These are phyloP conservation scores for Skeletonema costatum DNA, from an alignment of 108 stramenopile species.

Conservation along the genomic window DNA sequence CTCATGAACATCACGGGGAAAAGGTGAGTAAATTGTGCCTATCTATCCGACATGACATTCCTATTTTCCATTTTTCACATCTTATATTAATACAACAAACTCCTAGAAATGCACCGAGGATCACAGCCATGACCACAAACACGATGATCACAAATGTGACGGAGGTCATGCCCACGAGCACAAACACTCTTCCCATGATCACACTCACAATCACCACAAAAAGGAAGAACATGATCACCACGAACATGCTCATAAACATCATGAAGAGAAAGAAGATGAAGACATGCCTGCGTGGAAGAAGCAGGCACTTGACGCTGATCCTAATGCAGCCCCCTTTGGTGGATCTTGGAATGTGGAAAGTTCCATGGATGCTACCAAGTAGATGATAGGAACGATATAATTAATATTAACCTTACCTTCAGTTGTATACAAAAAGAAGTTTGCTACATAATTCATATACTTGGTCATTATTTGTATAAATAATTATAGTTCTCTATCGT, in stretches of 20 bases:
- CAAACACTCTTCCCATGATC: background rate
- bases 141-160: slow-evolving; percentile 14
- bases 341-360: slow-evolving; percentile 72
- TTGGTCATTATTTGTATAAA: too few relatives aligned
- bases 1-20: too few relatives aligned
- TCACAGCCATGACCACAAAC: slow-evolving; percentile 22
- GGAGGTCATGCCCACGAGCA: background rate
- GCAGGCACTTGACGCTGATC: slow-evolving; percentile 60
- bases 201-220: slow-evolving; percentile 16
- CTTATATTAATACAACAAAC: background rate
- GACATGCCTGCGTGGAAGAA: slow-evolving; percentile 83
- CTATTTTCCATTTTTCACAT: background rate
- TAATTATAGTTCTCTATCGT: background rate
- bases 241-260: background rate
- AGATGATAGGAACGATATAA: background rate
- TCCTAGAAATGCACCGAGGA: slow-evolving; percentile 24
- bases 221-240: slow-evolving; percentile 16
- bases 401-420: background rate
- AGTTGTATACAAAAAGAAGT: too few relatives aligned
- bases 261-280: slow-evolving; percentile 32
- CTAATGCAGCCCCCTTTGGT: slow-evolving; percentile 75
- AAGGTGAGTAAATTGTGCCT: background rate
- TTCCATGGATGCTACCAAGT: slow-evolving; percentile 60
- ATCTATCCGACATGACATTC: background rate
- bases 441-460: too few relatives aligned